phyloP scores from a whole-genome alignment of 768 basidiomycete genomes.

The Hydnomerulius pinastri region DNA sequence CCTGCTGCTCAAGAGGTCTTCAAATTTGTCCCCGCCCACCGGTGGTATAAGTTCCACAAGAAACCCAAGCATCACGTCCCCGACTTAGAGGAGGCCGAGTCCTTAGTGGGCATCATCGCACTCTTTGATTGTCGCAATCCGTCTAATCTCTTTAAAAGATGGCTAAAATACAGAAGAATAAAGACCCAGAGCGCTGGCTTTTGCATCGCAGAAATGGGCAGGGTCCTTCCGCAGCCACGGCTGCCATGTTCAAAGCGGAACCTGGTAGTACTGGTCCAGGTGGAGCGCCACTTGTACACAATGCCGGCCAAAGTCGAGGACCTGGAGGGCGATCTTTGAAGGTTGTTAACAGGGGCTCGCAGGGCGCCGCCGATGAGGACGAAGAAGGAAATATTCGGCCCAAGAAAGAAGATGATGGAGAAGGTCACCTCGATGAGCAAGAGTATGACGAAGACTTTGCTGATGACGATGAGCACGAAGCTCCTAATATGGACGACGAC shows the following conservation, averaged over 20 bases:
- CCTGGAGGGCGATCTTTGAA: conserved; percentile 69
- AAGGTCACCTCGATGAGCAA: conserved; percentile 83
- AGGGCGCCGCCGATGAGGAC: conserved; percentile 66
- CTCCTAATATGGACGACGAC: conserved; percentile 75
- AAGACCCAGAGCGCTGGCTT: conserved; percentile 72
- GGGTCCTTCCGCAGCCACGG: conserved; percentile 59
- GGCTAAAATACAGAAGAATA: conserved; percentile 64
- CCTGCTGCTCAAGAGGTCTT: conserved; percentile 79
- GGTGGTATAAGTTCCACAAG: conserved; percentile 95
- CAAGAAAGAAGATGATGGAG: conserved; percentile 65
- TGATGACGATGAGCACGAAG: conserved; percentile 83
- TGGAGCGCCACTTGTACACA: conserved; percentile 50
- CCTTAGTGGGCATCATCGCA: conserved; percentile 47
- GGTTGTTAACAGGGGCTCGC: conserved; percentile 67
- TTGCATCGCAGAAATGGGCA: conserved; percentile 62
- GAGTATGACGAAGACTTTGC: conserved; percentile 83
- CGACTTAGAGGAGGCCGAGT: conserved; percentile 67
- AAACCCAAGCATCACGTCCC: conserved; percentile 74
- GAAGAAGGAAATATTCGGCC: conserved; percentile 58
- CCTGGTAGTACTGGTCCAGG: conserved; percentile 46
- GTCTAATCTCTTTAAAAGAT: conserved; percentile 17
- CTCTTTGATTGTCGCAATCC: neutral
- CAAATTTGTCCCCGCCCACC: conserved; percentile 83
- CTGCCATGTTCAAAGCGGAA: conserved; percentile 71
- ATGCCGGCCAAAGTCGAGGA: conserved; percentile 56